phyloP scores from a whole-genome alignment of 2,329 filamentous ascomycete genomes.

The Esteya vermicola region DNA sequence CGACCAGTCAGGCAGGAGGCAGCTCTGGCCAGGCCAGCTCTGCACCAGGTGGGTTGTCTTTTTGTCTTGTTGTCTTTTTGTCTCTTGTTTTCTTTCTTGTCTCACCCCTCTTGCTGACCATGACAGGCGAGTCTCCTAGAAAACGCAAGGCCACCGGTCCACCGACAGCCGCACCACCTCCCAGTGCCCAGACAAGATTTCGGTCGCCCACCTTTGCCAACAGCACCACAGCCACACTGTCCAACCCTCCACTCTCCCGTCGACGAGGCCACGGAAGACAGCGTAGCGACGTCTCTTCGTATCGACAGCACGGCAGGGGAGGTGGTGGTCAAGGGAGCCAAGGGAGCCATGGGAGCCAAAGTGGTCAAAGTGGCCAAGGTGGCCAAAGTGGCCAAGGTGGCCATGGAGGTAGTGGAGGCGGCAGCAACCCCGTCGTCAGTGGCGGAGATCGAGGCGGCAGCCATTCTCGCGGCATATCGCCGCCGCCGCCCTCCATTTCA shows the following conservation, averaged over 20 bases:
- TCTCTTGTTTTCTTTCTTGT: too few relatives aligned
- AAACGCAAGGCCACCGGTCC: slow-evolving; percentile 65
- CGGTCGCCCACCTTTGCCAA: slow-evolving; percentile 42
- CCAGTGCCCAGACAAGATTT: slow-evolving; percentile 28
- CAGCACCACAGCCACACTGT: slow-evolving; percentile 27
- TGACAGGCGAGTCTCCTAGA: slow-evolving; percentile 58
- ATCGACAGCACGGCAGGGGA: slow-evolving; percentile 21
- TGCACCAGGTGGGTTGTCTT: slow-evolving; percentile 2
- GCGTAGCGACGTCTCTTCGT: slow-evolving; percentile 47
- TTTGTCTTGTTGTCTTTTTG: too few relatives aligned
- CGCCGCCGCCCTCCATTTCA: slow-evolving; percentile 15
- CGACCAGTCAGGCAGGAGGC: slow-evolving; percentile 23
- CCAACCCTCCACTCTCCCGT: slow-evolving; percentile 38
- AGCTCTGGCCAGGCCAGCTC: slow-evolving; percentile 1
- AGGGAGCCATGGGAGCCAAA: background rate
- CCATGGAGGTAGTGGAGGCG: background rate
- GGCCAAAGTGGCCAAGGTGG: background rate
- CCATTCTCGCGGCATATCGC: slow-evolving; percentile 16
- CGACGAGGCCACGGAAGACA: slow-evolving; percentile 48
- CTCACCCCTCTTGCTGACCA: background rate
- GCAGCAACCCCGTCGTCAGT: background rate
- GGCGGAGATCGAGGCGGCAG: slow-evolving; percentile 3
- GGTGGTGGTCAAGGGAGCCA: background rate
- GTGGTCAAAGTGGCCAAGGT: background rate
- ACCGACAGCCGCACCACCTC: slow-evolving; percentile 31